phyloP scores from a whole-genome alignment of 1,139 yeast genomes.

The Magnusiomyces fungicola region DNA sequence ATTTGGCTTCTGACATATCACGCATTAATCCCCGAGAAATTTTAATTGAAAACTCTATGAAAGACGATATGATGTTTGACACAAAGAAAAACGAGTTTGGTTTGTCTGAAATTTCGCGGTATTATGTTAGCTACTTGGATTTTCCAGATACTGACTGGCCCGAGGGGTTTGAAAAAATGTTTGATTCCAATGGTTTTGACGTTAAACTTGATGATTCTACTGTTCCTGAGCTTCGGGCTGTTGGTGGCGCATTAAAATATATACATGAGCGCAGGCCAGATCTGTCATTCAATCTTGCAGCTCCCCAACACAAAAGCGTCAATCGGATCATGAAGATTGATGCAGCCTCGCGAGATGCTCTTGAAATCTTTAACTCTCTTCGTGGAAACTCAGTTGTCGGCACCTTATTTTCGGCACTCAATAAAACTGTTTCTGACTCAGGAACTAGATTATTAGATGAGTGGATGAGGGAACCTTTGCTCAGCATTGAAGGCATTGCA shows the following conservation, averaged over 20 bases:
- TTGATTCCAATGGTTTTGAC: too few relatives aligned
- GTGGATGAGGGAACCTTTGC: slow-evolving; percentile 80
- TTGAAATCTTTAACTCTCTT: slow-evolving; percentile 58
- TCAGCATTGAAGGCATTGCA: slow-evolving; percentile 48
- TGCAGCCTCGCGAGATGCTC: slow-evolving; percentile 69
- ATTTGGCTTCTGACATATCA: slow-evolving; percentile 53
- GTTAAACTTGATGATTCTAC: slow-evolving; percentile 16
- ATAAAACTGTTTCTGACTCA: slow-evolving; percentile 68
- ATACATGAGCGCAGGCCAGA: slow-evolving; percentile 53
- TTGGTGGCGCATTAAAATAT: slow-evolving; percentile 50
- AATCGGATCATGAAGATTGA: slow-evolving; percentile 67
- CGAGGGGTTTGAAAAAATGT: slow-evolving; percentile 1
- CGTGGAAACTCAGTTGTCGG: slow-evolving; percentile 52
- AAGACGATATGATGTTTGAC: slow-evolving; percentile 29
- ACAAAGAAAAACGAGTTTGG: slow-evolving; percentile 52
- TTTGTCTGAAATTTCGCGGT: slow-evolving; percentile 52
- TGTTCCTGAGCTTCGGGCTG: slow-evolving; percentile 45
- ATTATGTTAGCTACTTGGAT: slow-evolving; percentile 50
- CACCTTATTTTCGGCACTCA: slow-evolving; percentile 59
- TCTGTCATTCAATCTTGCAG: slow-evolving; percentile 39
- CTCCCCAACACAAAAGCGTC: slow-evolving; percentile 46
- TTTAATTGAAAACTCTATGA: slow-evolving; percentile 37
- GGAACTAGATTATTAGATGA: slow-evolving; percentile 71
- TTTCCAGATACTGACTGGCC: slow-evolving; percentile 20
- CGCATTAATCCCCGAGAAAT: slow-evolving; percentile 66